Base-by-base conservation (phyloP, 2,329 filamentous ascomycete species). In the Aspergillus unguis region DNA sequence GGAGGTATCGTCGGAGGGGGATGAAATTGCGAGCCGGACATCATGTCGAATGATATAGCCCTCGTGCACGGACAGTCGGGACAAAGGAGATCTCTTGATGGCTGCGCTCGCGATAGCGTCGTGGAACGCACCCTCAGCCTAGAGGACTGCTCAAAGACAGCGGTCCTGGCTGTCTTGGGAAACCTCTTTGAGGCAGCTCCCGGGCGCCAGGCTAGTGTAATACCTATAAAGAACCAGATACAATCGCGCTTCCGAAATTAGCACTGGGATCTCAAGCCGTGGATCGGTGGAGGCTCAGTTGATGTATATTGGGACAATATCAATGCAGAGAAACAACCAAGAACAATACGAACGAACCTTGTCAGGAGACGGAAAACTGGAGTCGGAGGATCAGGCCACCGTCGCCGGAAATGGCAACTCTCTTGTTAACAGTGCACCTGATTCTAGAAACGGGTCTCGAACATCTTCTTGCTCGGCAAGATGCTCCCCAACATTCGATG, bases 11-110 rank as follows among this genome's bases (percentile, higher is more conserved):
- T 36, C 23, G 44, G 43, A 6, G 54, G 45, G 9, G 48, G 37
- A 7, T 57, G 44, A 33, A 49, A 47, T 6, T 38, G 42, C 4
- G 54, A 42, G 9, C 44, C 48, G 38, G 55, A 46, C 31, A 48
- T 36, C 55, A 54, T 55, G 9, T 28, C 49, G 5, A 5, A 17
- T 28, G n/a, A 32, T 8, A 11, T 10, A 8, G 10, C 33, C 10
- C 17, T 38, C 29, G 8, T 29, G 31, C 28, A 7, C 11, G 11
- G 33, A 31, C 26, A 28, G 17, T 17, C 17, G 17, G 17, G 17
- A 17, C 17, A 17, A 17, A 17, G 17, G 17, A 17, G 17, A 17
- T 17, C 17, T 17, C 17, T 17, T 17, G 17, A 17, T 17, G 17
- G 17, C 17, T 17, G 17, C 17, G 17, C 17, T 17, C 17, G 17